phyloP scores from a whole-genome alignment of 2,329 filamentous ascomycete species.

The Cladosporium sp. region DNA sequence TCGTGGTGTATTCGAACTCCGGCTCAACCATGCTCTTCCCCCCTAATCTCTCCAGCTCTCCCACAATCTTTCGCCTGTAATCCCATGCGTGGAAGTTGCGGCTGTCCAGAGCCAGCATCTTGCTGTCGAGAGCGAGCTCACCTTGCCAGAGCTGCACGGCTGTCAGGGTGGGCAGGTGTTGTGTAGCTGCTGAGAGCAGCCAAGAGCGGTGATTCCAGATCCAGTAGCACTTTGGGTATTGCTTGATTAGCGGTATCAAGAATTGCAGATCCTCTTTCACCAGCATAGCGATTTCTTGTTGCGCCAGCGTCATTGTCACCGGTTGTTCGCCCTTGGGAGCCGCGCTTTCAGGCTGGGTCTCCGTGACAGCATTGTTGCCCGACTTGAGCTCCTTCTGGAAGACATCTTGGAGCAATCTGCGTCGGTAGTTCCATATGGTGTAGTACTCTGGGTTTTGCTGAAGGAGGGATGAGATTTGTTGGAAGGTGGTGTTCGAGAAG shows the following conservation, averaged over 20 bases:
- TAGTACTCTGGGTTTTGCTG: constrained; percentile 81
- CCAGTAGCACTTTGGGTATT: constrained; percentile 97
- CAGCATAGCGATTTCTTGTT: constrained; percentile 44
- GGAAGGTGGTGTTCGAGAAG: constrained; percentile 56
- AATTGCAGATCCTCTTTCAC: constrained; percentile 74
- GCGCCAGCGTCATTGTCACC: constrained; percentile 28
- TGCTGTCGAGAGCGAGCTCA: constrained; percentile 75
- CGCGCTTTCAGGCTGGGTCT: background rate
- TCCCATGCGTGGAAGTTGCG: constrained; percentile 97
- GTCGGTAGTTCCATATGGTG: constrained; percentile 85
- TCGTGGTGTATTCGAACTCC: constrained; percentile 87
- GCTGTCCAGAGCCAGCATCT: constrained; percentile 82
- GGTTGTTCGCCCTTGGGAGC: background rate
- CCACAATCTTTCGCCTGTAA: constrained; percentile 76
- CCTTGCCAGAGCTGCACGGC: constrained; percentile 73
- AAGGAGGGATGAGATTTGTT: constrained; percentile 68
- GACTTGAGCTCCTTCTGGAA: constrained; percentile 47
- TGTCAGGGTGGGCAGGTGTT: constrained; percentile 52
- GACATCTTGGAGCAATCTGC: constrained; percentile 63
- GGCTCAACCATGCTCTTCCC: constrained; percentile 58
- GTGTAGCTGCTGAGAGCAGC: constrained; percentile 69
- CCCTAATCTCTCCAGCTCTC: constrained; percentile 62
- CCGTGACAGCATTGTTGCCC: constrained; percentile 16
- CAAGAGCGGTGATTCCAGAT: constrained; percentile 96
- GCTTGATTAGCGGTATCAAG: constrained; percentile 75